Percentiles rank a stretch among this genome's conserved stretches.
phyloP scores from a whole-genome alignment of 257 asterid species.

The Capsicum baccatum region DNA sequence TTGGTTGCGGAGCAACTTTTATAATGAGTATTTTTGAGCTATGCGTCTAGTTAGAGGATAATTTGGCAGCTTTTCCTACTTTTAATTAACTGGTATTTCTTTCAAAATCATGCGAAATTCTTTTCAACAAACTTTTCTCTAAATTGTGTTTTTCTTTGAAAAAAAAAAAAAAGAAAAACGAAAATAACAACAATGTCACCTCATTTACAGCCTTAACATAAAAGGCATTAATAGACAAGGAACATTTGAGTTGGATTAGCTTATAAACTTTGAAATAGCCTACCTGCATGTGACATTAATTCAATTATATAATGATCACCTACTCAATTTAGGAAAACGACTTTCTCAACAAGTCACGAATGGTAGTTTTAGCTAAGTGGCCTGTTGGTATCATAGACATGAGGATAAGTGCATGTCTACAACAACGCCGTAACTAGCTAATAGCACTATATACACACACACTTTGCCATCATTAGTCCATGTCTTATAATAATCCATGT shows the following conservation, averaged over 20 bases:
- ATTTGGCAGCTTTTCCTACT: no score
- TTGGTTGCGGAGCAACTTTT: no score
- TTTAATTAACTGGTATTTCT: no score
- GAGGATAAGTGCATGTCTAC: slow-evolving; percentile 6
- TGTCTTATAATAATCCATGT: slow-evolving; percentile 6
- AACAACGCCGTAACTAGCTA: neutral
- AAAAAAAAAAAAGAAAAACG: no score
- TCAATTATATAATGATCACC: neutral
- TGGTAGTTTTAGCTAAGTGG: neutral
- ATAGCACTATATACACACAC: neutral
- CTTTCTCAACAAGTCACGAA: neutral
- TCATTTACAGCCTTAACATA: neutral
- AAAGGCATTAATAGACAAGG: neutral
- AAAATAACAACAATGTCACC: no score
- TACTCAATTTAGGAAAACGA: neutral
- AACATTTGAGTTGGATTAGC: neutral
- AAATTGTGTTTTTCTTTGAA: no score
- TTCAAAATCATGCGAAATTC: no score
- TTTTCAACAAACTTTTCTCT: no score
- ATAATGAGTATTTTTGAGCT: no score
- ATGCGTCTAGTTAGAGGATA: no score
- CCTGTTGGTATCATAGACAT: neutral
- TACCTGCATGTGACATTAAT: neutral
- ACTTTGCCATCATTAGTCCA: neutral
- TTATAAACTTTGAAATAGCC: neutral